phyloP scores from a whole-genome alignment of 371 early-diverging fungal genomes.

The Batkoa obscura region DNA sequence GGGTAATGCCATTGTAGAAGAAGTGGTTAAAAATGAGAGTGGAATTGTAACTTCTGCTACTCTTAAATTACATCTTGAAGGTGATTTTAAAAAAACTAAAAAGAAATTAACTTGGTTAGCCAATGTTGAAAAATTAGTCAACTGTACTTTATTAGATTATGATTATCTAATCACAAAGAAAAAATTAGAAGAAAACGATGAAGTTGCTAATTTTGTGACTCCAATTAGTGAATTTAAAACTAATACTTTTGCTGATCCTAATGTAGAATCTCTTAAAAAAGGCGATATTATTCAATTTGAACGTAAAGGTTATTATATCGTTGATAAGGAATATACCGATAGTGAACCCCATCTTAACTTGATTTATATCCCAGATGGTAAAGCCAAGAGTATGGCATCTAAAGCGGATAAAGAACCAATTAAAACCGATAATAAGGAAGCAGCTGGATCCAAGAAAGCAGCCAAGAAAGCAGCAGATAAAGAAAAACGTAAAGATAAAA shows the following conservation, averaged over 20 bases:
- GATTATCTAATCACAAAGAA: slow-evolving; percentile 95
- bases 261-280: slow-evolving; percentile 24
- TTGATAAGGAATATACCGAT: slow-evolving; percentile 40
- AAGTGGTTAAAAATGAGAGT: slow-evolving; percentile 9
- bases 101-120: slow-evolving; percentile 98
- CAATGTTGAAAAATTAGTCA: slow-evolving; percentile 28
- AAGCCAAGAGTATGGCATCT: slow-evolving; percentile 51
- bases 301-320: slow-evolving; percentile 92
- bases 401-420: slow-evolving; percentile 29
- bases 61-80: slow-evolving; percentile 67
- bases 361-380: slow-evolving; percentile 87
- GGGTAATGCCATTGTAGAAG: slow-evolving; percentile 83
- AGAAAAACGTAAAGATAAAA: slow-evolving; percentile 19
- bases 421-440: slow-evolving; percentile 8
- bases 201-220: slow-evolving; percentile 67
- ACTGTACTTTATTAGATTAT: slow-evolving; percentile 65
- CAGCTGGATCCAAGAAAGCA: slow-evolving; percentile 2
- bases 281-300: slow-evolving; percentile 97
- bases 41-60: slow-evolving; percentile 24
- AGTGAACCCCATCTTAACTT: slow-evolving; percentile 36
- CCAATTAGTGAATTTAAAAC: slow-evolving; percentile 68
- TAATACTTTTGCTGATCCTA: slow-evolving; percentile 47
- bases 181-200: slow-evolving; percentile 91
- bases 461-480: slow-evolving; percentile 56
- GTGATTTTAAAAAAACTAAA: slow-evolving; percentile 97